Percentiles rank a stretch among this genome's conserved stretches.
Conservation (phyloP, 768 basidiomycete species). For the Boletus coccyginus region DNA sequence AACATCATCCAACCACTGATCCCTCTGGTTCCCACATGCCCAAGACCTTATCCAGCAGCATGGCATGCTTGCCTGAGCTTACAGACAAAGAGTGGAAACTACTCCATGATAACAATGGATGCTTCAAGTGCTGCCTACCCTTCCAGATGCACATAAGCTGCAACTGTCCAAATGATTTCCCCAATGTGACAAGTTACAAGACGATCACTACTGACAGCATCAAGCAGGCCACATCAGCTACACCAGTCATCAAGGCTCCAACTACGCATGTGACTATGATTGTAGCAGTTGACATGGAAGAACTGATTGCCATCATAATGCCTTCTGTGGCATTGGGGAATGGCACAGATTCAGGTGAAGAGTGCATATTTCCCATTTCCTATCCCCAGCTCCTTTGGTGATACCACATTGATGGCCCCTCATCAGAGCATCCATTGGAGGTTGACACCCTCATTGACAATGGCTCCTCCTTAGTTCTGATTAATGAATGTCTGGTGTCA, state of each 20-base stretch:
- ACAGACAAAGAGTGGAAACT: conserved; percentile 9
- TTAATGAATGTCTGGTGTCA: conserved; percentile 9
- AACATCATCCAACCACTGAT: background rate
- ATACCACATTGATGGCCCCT: conserved; percentile 9
- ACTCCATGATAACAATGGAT: conserved; percentile 16
- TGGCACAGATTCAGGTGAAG: background rate
- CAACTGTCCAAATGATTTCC: conserved; percentile 22
- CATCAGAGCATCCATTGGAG: background rate
- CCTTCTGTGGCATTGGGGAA: background rate
- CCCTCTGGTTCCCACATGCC: background rate
- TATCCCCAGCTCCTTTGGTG: conserved; percentile 9
- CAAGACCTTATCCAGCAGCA: background rate
- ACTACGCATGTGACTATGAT: background rate
- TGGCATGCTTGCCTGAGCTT: background rate
- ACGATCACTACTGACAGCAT: background rate
- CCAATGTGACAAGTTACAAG: conserved; percentile 12
- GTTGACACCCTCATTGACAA: conserved; percentile 26
- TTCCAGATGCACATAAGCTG: background rate
- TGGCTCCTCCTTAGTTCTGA: conserved; percentile 33
- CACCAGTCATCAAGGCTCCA: too few species aligned
- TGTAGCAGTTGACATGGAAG: background rate
- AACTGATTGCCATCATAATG: background rate
- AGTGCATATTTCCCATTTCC: conserved; percentile 6
- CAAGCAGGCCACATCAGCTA: too few species aligned
- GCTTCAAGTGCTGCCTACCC: conserved; percentile 23